Evolutionary conservation across 129 eudicot genomes (phyloP), one percentile per base, ranked within the genome.

Genomic region (Silybum marianum): DNA sequence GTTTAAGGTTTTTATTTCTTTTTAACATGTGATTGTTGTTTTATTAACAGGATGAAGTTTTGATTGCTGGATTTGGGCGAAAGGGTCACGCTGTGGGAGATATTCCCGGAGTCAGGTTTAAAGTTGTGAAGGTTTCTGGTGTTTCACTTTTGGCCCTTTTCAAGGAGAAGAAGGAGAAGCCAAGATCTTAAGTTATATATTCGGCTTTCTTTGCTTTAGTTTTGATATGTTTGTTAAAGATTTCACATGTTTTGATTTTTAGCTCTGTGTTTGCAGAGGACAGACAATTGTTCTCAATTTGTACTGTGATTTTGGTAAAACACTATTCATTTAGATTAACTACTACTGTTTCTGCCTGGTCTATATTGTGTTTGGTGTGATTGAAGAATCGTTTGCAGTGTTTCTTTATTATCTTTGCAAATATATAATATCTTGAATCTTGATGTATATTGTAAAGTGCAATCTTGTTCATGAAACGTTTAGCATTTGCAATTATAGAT

Each of bases 61-160:
- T 89, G 89, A 89, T 89, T 80, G 93, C 93, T 19, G 93, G 93
- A 83, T 89, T 89, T 54, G 93, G 93, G 18, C 87, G 93, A 21
- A 89, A 85, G 82, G 93, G 93, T n/a, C 93, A 89, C 65, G 93
- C 93, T 3, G 93, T 89, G 46, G 93, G 93, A 82, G 93, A 89
- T 87, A 89, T 89, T 89, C 93, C 93, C 11, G 93, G 93, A 69
- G 93, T 89, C 10, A 81, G 93, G 78, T 89, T 89, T 78, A 89
- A 89, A 90, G 93, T 89, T 25, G 93, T 89, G 81, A 89, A 89
- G 91, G 93, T 89, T 44, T 87, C 93, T 18, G 93, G 93, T 70
- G 93, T 89, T 18, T 89, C 93, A 13, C 91, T 89, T 10, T 83
- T 89, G 82, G 93, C 93, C 38, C 84, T 89, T 7, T 89, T 89